Conservation (phyloP, 441 rosid species). For the Omphalea diandra region DNA sequence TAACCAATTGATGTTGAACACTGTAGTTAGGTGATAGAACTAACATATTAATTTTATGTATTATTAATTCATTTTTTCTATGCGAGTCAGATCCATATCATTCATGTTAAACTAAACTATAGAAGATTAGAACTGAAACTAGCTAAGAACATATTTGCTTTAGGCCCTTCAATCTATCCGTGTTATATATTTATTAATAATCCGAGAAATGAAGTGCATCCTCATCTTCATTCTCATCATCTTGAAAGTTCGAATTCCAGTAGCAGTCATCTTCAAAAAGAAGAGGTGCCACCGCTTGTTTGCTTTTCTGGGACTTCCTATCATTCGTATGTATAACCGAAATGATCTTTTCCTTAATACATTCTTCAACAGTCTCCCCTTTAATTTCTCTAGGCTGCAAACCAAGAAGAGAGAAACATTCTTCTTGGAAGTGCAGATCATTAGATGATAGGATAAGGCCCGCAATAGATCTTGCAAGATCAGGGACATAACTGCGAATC, state of each 20-base stretch:
- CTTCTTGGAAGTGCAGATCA: constrained; percentile 63
- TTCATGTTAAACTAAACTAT: too few relatives aligned
- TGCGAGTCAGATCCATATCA: too few relatives aligned
- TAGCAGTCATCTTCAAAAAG: constrained; percentile 51
- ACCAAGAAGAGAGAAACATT: constrained; percentile 78
- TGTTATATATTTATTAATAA: constrained; percentile 20
- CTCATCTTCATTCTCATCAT: constrained; percentile 27
- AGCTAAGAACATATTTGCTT: too few relatives aligned
- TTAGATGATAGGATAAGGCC: constrained; percentile 70
- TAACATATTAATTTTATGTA: too few relatives aligned
- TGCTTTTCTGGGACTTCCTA: constrained; percentile 51
- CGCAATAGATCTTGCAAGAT: constrained; percentile 76
- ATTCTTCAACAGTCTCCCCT: constrained; percentile 43
- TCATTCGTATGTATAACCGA: constrained; percentile 66
- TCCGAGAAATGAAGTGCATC: constrained; percentile 30
- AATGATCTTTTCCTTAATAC: constrained; percentile 64
- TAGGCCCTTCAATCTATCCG: too few relatives aligned
- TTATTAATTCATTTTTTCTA: too few relatives aligned
- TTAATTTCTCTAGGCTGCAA: constrained; percentile 40
- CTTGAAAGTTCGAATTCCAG: constrained; percentile 39
- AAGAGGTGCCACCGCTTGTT: constrained; percentile 46
- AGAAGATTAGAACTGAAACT: too few relatives aligned
- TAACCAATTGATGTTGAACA: too few relatives aligned
- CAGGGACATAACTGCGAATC: constrained; percentile 83
- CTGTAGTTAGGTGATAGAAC: too few relatives aligned